Evolutionary conservation across 805 yeast genomes (phyloP).

Genomic region (Danielia oregonensis): DNA sequence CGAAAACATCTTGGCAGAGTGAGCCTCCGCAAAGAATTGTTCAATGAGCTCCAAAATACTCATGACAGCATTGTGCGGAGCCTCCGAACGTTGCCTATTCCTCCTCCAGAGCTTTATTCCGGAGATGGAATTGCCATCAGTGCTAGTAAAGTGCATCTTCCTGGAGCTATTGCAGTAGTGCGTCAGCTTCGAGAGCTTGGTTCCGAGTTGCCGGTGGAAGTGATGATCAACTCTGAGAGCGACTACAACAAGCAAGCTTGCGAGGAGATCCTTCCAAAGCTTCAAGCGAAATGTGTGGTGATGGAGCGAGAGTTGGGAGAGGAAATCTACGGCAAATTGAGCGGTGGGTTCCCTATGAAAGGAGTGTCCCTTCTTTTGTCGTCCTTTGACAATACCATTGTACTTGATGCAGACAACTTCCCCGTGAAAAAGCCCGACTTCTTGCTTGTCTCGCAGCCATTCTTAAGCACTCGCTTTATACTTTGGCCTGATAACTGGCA

Average conservation of each 20-base stretch:
- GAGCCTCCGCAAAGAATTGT: constrained; percentile 14
- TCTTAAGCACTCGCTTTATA: constrained; percentile 11
- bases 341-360: constrained; percentile 30
- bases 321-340: constrained; percentile 24
- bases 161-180: constrained; percentile 27
- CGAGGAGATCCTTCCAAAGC: constrained; percentile 53
- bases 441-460: constrained; percentile 20
- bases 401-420: constrained; percentile 47
- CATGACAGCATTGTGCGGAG: constrained; percentile 26
- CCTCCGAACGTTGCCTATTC: constrained; percentile 22
- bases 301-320: constrained; percentile 48
- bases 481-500: constrained; percentile 25
- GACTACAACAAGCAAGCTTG: constrained; percentile 48
- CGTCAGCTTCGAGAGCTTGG: constrained; percentile 40
- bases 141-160: constrained; percentile 24
- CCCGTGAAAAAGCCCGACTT: constrained; percentile 40
- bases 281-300: constrained; percentile 66
- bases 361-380: constrained; percentile 44
- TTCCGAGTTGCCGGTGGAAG: constrained; percentile 41
- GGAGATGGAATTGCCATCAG: constrained; percentile 37
- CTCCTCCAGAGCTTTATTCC: constrained; percentile 21
- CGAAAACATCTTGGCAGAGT: constrained; percentile 5
- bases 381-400: constrained; percentile 41
- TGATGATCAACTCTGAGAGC: constrained; percentile 35
- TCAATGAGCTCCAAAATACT: constrained; percentile 18